These are phyloP conservation scores for Carex myosuroides DNA, from an alignment of 176 grass and related monocot species.

Conservation along the genomic window DNA sequence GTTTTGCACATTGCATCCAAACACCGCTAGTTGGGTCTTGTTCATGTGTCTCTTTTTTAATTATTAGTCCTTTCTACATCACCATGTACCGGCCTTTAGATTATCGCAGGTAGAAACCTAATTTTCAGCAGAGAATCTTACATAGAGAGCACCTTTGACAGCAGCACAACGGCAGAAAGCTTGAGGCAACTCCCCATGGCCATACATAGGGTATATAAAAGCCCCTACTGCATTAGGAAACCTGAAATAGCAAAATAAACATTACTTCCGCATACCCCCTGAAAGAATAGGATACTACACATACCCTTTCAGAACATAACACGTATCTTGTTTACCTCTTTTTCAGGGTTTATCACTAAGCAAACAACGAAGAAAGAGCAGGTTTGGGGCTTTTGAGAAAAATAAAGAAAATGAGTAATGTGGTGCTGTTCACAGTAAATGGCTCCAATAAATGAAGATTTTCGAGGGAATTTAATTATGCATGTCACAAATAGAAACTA, in stretches of 20 bases:
- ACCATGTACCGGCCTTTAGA: neutral
- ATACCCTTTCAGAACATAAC: neutral
- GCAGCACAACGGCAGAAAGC: conserved; percentile 97
- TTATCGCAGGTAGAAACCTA: neutral
- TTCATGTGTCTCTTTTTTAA: neutral
- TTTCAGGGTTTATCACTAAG: neutral
- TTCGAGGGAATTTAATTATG: neutral
- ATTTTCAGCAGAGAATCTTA: conserved; percentile 40
- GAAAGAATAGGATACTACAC: neutral
- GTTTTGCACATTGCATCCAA: neutral
- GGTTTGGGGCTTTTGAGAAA: neutral
- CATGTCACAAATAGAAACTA: neutral
- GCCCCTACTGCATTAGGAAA: conserved; percentile 81
- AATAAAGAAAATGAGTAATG: neutral
- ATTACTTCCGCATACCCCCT: neutral
- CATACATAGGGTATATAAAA: conserved; percentile 95
- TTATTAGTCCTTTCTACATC: neutral
- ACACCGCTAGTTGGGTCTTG: neutral
- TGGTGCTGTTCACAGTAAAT: neutral
- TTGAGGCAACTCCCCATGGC: conserved; percentile 91
- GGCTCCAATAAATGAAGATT: neutral
- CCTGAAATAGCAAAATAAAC: conserved; percentile 30
- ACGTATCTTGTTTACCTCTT: neutral
- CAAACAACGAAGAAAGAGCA: neutral
- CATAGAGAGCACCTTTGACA: conserved; percentile 93